Evolutionary conservation across 306 rosid genomes (phyloP).

Genomic region (Rosa multiflora): DNA sequence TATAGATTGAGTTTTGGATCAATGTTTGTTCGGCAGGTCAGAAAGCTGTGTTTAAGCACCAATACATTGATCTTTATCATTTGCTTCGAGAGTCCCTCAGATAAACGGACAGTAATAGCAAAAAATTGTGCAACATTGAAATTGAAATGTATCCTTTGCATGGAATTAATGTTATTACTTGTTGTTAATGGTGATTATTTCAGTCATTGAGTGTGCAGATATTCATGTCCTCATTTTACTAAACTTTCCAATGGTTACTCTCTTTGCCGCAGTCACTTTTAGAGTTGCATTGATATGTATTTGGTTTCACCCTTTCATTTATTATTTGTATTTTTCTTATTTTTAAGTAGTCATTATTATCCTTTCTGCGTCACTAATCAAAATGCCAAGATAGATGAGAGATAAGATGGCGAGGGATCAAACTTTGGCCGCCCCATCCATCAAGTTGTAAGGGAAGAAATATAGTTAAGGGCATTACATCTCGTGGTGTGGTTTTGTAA

Average conservation of each 20-base stretch:
- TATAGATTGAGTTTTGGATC: constrained; percentile 12
- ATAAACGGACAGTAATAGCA: background rate
- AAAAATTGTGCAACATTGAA: constrained; percentile 13
- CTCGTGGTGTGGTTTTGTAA: too few relatives aligned
- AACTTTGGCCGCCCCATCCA: too few relatives aligned
- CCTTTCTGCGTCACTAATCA: too few relatives aligned
- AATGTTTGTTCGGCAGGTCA: constrained; percentile 22
- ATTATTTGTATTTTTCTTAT: background rate
- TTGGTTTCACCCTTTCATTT: background rate
- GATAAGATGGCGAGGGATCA: too few relatives aligned
- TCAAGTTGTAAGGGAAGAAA: too few relatives aligned
- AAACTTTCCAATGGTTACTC: background rate
- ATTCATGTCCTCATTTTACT: background rate
- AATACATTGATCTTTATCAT: constrained; percentile 8
- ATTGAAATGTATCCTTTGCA: constrained; percentile 21
- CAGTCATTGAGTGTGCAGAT: background rate
- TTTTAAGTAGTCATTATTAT: too few relatives aligned
- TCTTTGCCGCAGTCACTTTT: background rate
- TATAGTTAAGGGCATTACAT: too few relatives aligned
- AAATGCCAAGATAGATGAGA: too few relatives aligned
- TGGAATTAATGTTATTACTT: background rate
- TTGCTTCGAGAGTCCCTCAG: constrained; percentile 14
- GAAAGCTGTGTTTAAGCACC: constrained; percentile 12
- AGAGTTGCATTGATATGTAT: background rate
- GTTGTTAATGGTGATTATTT: constrained; percentile 1